Evolutionary conservation across 768 basidiomycete genomes (phyloP), one percentile per base, ranked within the genome.

Genomic region (Lenzites betulinus): DNA sequence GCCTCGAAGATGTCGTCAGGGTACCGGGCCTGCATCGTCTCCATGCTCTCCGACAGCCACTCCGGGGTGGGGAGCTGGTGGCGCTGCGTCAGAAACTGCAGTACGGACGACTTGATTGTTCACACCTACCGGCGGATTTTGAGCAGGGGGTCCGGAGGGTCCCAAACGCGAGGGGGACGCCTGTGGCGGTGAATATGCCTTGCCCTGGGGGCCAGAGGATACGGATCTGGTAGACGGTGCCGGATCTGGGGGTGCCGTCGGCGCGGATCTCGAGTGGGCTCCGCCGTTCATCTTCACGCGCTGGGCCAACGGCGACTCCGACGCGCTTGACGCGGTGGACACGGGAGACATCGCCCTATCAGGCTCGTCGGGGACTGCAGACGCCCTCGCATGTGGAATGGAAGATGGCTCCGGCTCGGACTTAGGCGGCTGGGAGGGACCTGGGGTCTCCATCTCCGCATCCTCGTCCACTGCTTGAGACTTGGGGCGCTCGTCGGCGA

Each of bases 1-100:
- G 90, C 83, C 65, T 92, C 89, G 66, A 98, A 95, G 60, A 73
- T 83, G 73, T 98, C 95, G 62, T 91, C 82, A 1, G 88, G 87
- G 69, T 92, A 95, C 73, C 80, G 83, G 9, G 76, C 73, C 67
- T 88, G 85, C 80, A 95, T 83, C 1, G 76, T 78, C 50, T 82
- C 80, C 69, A 90, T 82, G n/a, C 90, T 86, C 22, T 67, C 66
- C n/a, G 78, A 75, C 41, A 94, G 77, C 92, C 94, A 95, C 20
- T 76, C 69, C 0, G 93, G 93, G 20, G 81, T 82, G 77, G 86
- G 60, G 43, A 64, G 46, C 62, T 69, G 59, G 44, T 38, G 18
- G 39, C 35, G 33, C 12, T 8, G 15, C 8, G 50, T 63, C 48
- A 63, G 53, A 28, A 43, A 30, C 50, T 33, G 35, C 22, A 22